Base-by-base conservation (phyloP, 805 yeast species). In the Myxozyma udenii region DNA sequence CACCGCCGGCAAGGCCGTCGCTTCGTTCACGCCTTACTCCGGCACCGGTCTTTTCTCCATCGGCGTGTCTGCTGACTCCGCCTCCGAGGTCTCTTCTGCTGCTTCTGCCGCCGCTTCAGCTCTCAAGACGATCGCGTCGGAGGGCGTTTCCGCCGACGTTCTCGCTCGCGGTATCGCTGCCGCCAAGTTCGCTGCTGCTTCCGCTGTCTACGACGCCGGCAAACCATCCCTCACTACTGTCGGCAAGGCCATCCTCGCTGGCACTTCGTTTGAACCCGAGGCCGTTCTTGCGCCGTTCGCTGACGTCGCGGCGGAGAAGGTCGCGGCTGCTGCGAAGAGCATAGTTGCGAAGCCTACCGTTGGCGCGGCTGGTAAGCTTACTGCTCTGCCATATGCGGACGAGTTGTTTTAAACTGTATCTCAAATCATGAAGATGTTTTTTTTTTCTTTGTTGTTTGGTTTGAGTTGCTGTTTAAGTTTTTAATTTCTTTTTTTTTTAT, bases 351-450 rank as follows among this genome's bases (percentile, higher is more conserved):
- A 81, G 66, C 83, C 83, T 76, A 88, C 84, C 75, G 83, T 85
- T 67, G 93, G 84, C 61, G 96, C 93, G 58, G 83, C 87, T 57
- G 98, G 98, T 73, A 84, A 88, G 71, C 81, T 84, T 56, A 84
- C 82, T 67, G 81, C 80, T 61, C 81, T 91, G 74, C 97, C 98
- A 66, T 85, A 77, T 71, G 84, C 85, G 65, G 89, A 85, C 71
- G 96, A 93, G 47, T 39, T 53, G 35, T 41, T 37, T n/a, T 48
- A 37, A 19, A 23, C n/a, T 6, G 33, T 11, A n/a, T 39, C 39
- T 35, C 21, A 35, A 9, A 21, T 19, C 21, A 16, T 19, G 11
- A 21, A 7, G 4, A 21, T 9, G 12, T 6, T 23, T 19, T 19
- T 9, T 14, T 38, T 6, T 38, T 21, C 24, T 16, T 23, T 38